These are phyloP conservation scores for Pichia manshurica DNA, from an alignment of 805 yeast genomes.

Conservation along the genomic window DNA sequence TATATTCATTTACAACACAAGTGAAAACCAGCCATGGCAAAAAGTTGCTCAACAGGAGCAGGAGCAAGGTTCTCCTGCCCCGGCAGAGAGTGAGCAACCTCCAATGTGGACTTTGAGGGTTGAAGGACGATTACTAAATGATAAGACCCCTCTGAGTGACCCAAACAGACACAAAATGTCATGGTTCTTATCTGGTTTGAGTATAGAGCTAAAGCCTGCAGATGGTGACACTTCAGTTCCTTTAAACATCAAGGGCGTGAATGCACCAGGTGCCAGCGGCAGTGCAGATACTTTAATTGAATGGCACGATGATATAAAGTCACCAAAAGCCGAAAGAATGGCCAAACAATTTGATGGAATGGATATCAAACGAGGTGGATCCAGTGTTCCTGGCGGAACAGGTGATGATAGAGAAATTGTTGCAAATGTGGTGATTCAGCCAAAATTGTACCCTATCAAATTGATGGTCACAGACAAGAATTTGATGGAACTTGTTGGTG, in stretches of 20 bases:
- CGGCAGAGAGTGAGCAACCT: slow-evolving; percentile 18
- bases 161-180: slow-evolving; percentile 59
- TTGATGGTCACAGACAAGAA: slow-evolving; percentile 56
- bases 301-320: slow-evolving; percentile 71
- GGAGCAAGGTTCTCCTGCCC: background rate
- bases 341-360: slow-evolving; percentile 72
- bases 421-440: slow-evolving; percentile 72
- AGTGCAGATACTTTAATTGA: slow-evolving; percentile 54
- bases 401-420: slow-evolving; percentile 44
- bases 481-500: slow-evolving; percentile 67
- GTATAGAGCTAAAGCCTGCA: slow-evolving; percentile 57
- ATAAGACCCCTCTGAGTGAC: slow-evolving; percentile 40
- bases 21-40: slow-evolving; percentile 91
- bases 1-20: slow-evolving; percentile 73
- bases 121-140: slow-evolving; percentile 72
- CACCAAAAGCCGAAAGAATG: slow-evolving; percentile 28
- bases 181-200: slow-evolving; percentile 74
- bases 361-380: slow-evolving; percentile 78
- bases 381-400: slow-evolving; percentile 25
- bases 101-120: slow-evolving; percentile 80
- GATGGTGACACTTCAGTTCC: slow-evolving; percentile 24
- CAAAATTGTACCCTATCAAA: slow-evolving; percentile 67
- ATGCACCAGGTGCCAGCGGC: slow-evolving; percentile 14
- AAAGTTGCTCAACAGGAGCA: slow-evolving; percentile 8
- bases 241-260: slow-evolving; percentile 18